phyloP scores from a whole-genome alignment of 2,329 filamentous ascomycete species.

The Fusarium napiforme region DNA sequence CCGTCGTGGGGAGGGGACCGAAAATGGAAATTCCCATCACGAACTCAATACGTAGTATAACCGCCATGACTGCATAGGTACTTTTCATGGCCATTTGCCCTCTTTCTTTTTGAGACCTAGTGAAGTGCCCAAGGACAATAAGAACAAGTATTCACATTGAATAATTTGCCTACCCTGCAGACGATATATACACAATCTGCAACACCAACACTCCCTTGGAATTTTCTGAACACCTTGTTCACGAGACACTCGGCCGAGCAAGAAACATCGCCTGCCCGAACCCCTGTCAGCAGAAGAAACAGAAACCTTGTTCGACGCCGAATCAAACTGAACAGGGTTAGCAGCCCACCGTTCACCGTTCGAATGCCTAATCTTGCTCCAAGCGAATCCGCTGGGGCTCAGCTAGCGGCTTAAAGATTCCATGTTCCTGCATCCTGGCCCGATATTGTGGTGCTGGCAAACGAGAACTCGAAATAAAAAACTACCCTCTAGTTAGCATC shows the following conservation, averaged over 20 bases:
- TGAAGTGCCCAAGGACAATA: not conserved
- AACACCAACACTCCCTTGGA: not conserved
- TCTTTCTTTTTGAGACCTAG: not conserved
- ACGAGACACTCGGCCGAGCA: conserved; percentile 18
- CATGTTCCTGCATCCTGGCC: conserved; percentile 38
- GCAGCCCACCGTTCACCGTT: conserved; percentile 8
- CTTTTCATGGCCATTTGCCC: not conserved
- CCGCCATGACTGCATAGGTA: not conserved
- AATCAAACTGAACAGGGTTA: conserved; percentile 13
- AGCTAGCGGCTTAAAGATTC: conserved; percentile 11
- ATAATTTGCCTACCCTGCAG: not conserved
- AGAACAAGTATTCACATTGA: not conserved
- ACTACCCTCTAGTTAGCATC: not conserved
- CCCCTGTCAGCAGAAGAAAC: conserved; percentile 1
- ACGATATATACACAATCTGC: not conserved
- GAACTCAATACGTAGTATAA: not conserved
- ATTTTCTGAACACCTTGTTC: not conserved
- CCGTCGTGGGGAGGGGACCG: not conserved
- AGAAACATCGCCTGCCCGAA: not conserved
- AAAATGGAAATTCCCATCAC: not conserved
- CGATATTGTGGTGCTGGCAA: conserved; percentile 11
- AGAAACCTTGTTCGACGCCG: not conserved
- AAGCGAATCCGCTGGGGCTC: not conserved
- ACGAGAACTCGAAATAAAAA: conserved; percentile 5
- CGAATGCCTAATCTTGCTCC: conserved; percentile 12